Percentiles rank a stretch among this genome's conserved stretches.
Evolutionary conservation across 768 basidiomycete species (phyloP).

Genomic region (Collybia mongolica): DNA sequence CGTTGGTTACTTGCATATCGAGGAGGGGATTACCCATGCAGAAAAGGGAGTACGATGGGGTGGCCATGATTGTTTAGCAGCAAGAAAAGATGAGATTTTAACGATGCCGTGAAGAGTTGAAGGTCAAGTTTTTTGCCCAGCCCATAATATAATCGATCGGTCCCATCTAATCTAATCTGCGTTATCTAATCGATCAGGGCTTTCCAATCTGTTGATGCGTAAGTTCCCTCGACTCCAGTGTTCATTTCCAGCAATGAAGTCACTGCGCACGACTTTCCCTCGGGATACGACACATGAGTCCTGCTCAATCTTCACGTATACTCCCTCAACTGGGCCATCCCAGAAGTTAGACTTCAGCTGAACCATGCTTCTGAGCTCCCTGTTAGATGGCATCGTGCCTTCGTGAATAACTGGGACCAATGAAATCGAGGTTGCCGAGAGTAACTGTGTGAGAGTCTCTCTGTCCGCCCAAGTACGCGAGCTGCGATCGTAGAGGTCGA

Average conservation of each 20-base stretch:
- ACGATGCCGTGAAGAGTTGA: constrained; percentile 1
- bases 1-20: constrained; percentile 90
- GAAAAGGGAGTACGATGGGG: constrained; percentile 64
- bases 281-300: constrained; percentile 37
- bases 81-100: constrained; percentile 5
- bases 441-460: constrained; percentile 27
- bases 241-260: constrained; percentile 64
- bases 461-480: constrained; percentile 39
- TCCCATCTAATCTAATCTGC: constrained; percentile 25
- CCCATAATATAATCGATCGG: constrained; percentile 2
- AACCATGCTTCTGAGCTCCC: constrained; percentile 43
- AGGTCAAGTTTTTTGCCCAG: constrained; percentile 9
- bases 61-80: constrained; percentile 32
- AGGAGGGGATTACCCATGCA: constrained; percentile 96
- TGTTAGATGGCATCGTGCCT: constrained; percentile 37
- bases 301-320: constrained; percentile 57
- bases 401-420: constrained; percentile 43
- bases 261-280: constrained; percentile 56
- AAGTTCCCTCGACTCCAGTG: constrained; percentile 52
- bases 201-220: constrained; percentile 31
- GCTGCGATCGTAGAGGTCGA: constrained; percentile 57
- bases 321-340: constrained; percentile 51
- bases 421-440: constrained; percentile 37
- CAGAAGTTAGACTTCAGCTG: constrained; percentile 41
- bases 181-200: neutral